Evolutionary conservation across 2,329 filamentous ascomycete genomes (phyloP), one percentile per base, ranked within the genome.

Genomic region (Aspergillus sp.): DNA sequence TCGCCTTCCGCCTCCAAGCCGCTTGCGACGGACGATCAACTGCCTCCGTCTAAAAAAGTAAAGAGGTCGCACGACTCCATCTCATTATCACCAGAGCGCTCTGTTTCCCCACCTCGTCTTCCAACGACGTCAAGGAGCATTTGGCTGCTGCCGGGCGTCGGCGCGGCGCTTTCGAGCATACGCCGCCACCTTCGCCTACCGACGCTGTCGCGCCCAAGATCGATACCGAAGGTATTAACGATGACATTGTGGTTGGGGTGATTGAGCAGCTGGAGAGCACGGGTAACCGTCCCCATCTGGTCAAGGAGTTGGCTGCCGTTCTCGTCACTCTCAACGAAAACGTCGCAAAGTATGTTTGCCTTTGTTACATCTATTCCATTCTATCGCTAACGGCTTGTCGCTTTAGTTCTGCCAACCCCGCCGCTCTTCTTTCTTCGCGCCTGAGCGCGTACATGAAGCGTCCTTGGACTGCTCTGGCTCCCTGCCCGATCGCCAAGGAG

Each of bases 221-320:
- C 60, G 86, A 94, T 65, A 79, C 89, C 40, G 84, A 90, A 52
- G 81, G 82, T 33, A 90, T 97, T 68, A 89, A 90, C 62, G 93
- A 98, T 66, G 90, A 95, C 60, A 95, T 98, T 57, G 91, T 98
- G 40, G 85, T 94, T 62, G 89, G 83, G 11, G 89, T 94, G 39
- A 88, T 97, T 59, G 72, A 88, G 56, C 90, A 95, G 69, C 75
- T 98, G 44, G 85, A 95, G 66, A 86, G 86, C 64, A 94, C 90
- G 1, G 86, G 83, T 49, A 98, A 98, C 69, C 79, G 90, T 43
- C 93, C 93, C 44, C 91, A 96, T 68, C 76, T 97, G 28, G 89
- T 97, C 51, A 96, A 95, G 70, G 91, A 97, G 69, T 79, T 98
- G 37, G 89, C 90, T 42, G 79, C 83, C 10, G 79, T 94, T 40